phyloP scores from a whole-genome alignment of 805 yeast species.

The Vanderwaltozyma polyspora region DNA sequence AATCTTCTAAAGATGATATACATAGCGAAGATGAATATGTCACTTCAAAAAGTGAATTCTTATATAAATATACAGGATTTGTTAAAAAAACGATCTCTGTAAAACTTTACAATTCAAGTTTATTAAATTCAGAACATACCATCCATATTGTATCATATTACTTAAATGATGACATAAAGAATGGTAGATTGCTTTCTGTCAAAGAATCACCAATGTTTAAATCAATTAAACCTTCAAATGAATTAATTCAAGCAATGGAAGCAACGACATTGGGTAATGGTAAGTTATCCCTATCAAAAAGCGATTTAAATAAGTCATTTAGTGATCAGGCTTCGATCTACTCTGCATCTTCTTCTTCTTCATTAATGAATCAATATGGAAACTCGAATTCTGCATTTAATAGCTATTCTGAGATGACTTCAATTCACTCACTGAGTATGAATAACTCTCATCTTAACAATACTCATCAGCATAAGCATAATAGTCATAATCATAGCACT shows the following conservation, averaged over 20 bases:
- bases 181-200: conserved; percentile 48
- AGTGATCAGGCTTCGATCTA: not conserved
- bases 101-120: conserved; percentile 29
- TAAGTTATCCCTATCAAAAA: conserved; percentile 3
- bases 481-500: too few species aligned
- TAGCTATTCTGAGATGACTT: too few species aligned
- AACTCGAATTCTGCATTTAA: not conserved
- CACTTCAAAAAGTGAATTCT: not conserved
- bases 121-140: conserved; percentile 1
- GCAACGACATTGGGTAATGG: conserved; percentile 51
- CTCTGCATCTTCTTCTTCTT: not conserved
- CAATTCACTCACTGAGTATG: too few species aligned
- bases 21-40: conserved; percentile 1
- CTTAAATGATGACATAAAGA: conserved; percentile 58
- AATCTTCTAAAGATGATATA: not conserved
- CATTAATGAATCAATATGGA: not conserved
- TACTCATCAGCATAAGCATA: too few species aligned
- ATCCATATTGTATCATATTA: conserved; percentile 71
- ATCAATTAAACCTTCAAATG: conserved; percentile 36
- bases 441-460: too few species aligned
- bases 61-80: conserved; percentile 38
- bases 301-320: not conserved
- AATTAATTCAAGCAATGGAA: conserved; percentile 45
- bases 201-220: conserved; percentile 39
- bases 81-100: conserved; percentile 75